Evolutionary conservation across 2,329 filamentous ascomycete genomes (phyloP), one percentile per base, ranked within the genome.

Genomic region (Fusarium gaditjirri): DNA sequence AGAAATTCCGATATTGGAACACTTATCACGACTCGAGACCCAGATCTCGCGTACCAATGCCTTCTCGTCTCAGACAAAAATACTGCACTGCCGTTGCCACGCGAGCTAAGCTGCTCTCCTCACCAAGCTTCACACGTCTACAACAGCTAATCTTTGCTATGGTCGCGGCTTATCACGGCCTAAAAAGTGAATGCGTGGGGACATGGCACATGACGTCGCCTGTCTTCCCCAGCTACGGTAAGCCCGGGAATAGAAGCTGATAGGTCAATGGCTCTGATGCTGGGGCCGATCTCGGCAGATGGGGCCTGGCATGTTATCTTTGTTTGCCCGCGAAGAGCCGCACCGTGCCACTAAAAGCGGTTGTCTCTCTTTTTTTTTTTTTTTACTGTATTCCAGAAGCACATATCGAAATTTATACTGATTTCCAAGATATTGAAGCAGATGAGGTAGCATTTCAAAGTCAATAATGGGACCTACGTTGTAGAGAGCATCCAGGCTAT

Each of bases 101-200:
- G 36, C 50, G 49, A 72, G 54, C 65, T 67, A 61, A 68, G 43
- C 35, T 42, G 11, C 35, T 59, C 43, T 52, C 41, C 58, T 39
- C 66, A 67, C 56, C 39, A 59, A 53, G 33, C 57, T 63, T 53
- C 61, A 36, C 25, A 25, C 21, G 25, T 44, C 42, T 42, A n/a
- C 49, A 53, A 12, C 23, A 68, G 64, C 43, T 57, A 68, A 59
- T 66, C 59, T 73, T 52, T 50, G 47, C 54, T 44, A n/a, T 31
- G 39, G 23, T 67, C 65, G 77, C 78, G 78, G 78, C 75, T 79
- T 79, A 78, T 76, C 71, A 71, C 78, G 78, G 78, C 75, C 76
- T 77, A 71, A 71, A 65, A 36, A 61, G 52, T 49, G 23, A 63
- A 44, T 55, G 65, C 56, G 61, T 59, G 70, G 73, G 57, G 65